Evolutionary conservation across 192 early-diverging fungal genomes (phyloP), one percentile per base, ranked within the genome.

Genomic region (Podila clonocystis): DNA sequence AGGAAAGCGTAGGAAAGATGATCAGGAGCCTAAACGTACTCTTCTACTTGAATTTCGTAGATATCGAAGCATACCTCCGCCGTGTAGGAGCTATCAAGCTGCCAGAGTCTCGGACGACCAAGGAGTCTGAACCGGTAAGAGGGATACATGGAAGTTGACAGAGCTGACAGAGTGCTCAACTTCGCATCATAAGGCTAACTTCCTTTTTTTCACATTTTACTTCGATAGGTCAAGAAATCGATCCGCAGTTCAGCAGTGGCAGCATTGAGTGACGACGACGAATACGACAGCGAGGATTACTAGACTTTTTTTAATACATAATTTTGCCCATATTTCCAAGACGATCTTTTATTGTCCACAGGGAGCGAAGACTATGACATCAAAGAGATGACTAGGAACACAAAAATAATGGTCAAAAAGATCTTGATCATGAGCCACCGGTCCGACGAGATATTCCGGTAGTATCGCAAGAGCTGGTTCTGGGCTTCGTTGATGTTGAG

Each of bases 401-500:
- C 95, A 33, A 96, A 88, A 48, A 99, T 85, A 62, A 98, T 89
- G 20, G 95, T 92, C 60, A 90, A 90, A 84, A 99, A 97, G 52
- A 98, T 88, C 84, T 98, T 98, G 63, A 96, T 89, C 91, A 99
- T 97, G 31, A 99, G 83, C 94, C 93, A 94, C 61, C 98, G 91
- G 75, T 99, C 98, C 20, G 93, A 95, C 48, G 93, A 94, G 29
- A 99, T 91, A 63, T 91, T 93, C 52, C 94, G 88, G 79, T 96
- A 99, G 82, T 96, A 99, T 82, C 93, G 93, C 30, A 96, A 65
- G 34, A 99, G 86, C 83, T 99, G 92, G 45, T 87, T 89, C 82
- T 97, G 96, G 0, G 97, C 97, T 29, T 94, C 94, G 38, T 89
- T 84, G 57, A 99, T 94, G 71, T 98, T 98, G 62, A 91, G 86